Conservation (phyloP, 495 filamentous ascomycete species). For the Aspergillus avenaceus region DNA sequence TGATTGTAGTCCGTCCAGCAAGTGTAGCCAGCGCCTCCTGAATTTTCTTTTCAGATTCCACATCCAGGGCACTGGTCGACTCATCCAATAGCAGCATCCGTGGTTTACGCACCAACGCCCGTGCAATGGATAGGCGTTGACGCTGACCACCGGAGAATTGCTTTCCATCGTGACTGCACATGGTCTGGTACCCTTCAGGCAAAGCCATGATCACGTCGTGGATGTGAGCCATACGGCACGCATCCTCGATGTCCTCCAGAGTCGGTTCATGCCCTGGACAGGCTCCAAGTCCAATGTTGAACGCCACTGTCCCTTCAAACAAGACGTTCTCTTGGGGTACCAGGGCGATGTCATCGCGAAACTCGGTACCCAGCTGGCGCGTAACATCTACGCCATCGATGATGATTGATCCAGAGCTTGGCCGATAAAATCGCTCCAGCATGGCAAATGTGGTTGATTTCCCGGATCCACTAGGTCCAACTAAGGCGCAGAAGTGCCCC, state of each 20-base stretch:
- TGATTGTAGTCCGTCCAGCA: slow-evolving; percentile 65
- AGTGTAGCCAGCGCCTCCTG: slow-evolving; percentile 63
- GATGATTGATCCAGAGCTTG: slow-evolving; percentile 31
- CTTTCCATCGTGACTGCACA: slow-evolving; percentile 59
- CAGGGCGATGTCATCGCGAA: slow-evolving; percentile 48
- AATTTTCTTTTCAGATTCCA: slow-evolving; percentile 64
- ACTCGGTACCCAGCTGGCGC: slow-evolving; percentile 25
- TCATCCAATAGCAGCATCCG: slow-evolving; percentile 70
- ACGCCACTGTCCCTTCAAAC: slow-evolving; percentile 48
- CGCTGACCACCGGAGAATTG: slow-evolving; percentile 69
- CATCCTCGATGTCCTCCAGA: slow-evolving; percentile 50
- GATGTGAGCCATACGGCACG: slow-evolving; percentile 53
- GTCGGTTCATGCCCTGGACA: slow-evolving; percentile 37
- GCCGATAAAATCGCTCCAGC: slow-evolving; percentile 56
- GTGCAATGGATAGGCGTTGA: slow-evolving; percentile 71
- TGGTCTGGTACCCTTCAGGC: slow-evolving; percentile 59
- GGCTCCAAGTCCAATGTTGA: slow-evolving; percentile 52
- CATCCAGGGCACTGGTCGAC: slow-evolving; percentile 68
- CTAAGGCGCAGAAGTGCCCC: slow-evolving; percentile 56
- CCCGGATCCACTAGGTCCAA: slow-evolving; percentile 57
- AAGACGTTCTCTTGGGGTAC: slow-evolving; percentile 53
- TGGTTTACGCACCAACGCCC: slow-evolving; percentile 67
- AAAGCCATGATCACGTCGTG: slow-evolving; percentile 53
- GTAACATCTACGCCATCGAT: slow-evolving; percentile 41
- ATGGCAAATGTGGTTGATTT: slow-evolving; percentile 58